Conservation (phyloP, 2,329 filamentous ascomycete species). For the Penicillium sp. region DNA sequence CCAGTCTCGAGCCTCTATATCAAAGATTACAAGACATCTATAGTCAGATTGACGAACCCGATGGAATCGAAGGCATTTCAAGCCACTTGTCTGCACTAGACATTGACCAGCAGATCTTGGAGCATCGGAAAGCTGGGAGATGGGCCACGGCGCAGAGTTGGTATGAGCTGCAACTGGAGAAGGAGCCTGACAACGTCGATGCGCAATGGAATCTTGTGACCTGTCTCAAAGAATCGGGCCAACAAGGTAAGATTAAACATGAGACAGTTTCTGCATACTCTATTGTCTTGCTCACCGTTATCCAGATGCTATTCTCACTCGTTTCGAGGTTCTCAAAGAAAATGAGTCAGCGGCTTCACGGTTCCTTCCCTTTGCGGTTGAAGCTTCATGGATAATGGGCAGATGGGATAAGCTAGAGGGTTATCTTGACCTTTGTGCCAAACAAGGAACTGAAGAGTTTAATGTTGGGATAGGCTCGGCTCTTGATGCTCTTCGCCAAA, state of each 20-base stretch:
- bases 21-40: constrained; percentile 89
- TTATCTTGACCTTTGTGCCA: constrained; percentile 52
- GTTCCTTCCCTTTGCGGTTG: constrained; percentile 78
- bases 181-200: constrained; percentile 72
- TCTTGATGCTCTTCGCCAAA: constrained; percentile 58
- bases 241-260: constrained; percentile 63
- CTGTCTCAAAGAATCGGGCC: constrained; percentile 91
- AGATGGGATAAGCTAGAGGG: constrained; percentile 74
- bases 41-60: constrained; percentile 94
- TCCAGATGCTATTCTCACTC: constrained; percentile 77
- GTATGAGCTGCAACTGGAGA: constrained; percentile 87
- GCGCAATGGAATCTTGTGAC: constrained; percentile 79
- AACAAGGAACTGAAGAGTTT: constrained; percentile 61
- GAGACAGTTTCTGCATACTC: background rate
- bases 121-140: constrained; percentile 86
- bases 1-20: constrained; percentile 63
- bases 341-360: constrained; percentile 54
- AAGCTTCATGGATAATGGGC: constrained; percentile 86
- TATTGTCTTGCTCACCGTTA: background rate
- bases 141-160: constrained; percentile 96
- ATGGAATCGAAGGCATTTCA: constrained; percentile 92
- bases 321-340: constrained; percentile 71
- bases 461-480: constrained; percentile 75
- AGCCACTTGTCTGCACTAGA: constrained; percentile 82
- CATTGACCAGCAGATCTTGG: constrained; percentile 87